Conservation (phyloP, 139 green algal genomes). For the Ettlia oleoabundans region DNA sequence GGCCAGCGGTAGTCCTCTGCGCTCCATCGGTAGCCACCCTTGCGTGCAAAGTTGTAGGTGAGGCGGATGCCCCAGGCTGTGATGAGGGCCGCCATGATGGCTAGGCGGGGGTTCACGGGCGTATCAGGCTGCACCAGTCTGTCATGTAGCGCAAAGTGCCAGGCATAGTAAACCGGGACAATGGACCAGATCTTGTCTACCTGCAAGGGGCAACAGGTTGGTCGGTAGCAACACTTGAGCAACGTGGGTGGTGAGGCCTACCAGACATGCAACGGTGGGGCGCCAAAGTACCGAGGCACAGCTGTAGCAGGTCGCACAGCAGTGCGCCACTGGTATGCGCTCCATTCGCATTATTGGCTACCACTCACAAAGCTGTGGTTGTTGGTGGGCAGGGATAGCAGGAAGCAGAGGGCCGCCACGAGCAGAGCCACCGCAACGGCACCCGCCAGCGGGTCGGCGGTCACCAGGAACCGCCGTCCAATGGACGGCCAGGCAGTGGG, state of each 20-base stretch:
- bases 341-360: background rate
- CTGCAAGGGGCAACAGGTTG: too few relatives aligned
- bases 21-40: constrained; percentile 40
- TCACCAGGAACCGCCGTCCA: background rate
- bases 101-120: constrained; percentile 21
- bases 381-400: constrained; percentile 33
- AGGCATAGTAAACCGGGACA: constrained; percentile 19
- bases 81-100: constrained; percentile 20
- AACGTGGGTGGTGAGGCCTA: too few relatives aligned
- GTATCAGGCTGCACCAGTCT: background rate
- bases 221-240: too few relatives aligned
- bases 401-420: background rate
- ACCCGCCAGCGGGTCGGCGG: constrained; percentile 19
- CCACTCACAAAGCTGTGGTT: constrained; percentile 25
- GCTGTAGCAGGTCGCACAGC: background rate
- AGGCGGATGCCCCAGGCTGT: constrained; percentile 50
- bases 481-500: background rate
- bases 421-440: background rate
- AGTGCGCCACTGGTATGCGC: background rate
- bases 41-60: constrained; percentile 61
- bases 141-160: constrained; percentile 34
- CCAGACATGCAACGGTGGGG: background rate
- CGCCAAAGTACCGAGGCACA: background rate
- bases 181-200: constrained; percentile 43
- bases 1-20: constrained; percentile 52